These are phyloP conservation scores for Acorus calamus DNA, from an alignment of 106 monocot genomes.

Conservation along the genomic window DNA sequence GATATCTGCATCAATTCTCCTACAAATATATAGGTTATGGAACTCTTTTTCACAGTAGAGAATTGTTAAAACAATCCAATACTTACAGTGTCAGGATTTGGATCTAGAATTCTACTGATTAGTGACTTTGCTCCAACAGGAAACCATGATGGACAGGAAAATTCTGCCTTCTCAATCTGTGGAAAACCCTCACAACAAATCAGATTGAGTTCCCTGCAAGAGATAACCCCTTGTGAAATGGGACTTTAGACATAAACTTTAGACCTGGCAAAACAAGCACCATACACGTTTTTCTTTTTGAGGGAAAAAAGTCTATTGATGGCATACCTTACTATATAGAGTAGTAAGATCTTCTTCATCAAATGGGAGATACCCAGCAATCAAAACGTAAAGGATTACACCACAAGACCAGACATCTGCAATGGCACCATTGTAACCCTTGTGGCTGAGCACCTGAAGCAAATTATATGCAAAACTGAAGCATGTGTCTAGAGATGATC, in stretches of 20 bases:
- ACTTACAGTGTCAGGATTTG: constrained; percentile 73
- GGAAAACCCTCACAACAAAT: constrained; percentile 7
- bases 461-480: constrained; percentile 12
- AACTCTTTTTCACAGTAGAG: too few species aligned
- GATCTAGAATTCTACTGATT: constrained; percentile 62
- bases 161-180: constrained; percentile 76
- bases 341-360: constrained; percentile 83
- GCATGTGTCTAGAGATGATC: background rate
- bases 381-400: constrained; percentile 76
- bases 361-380: constrained; percentile 94
- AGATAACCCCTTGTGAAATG: background rate
- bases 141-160: constrained; percentile 79
- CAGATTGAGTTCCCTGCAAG: background rate
- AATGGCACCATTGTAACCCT: constrained; percentile 87
- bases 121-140: constrained; percentile 62
- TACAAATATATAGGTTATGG: too few species aligned
- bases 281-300: background rate
- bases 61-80: background rate
- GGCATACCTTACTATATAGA: constrained; percentile 58
- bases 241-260: background rate
- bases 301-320: background rate
- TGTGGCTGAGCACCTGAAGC: constrained; percentile 76
- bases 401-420: constrained; percentile 99
- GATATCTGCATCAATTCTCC: too few species aligned
- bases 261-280: background rate